A percentile compares a stretch with the other conserved stretches of the same genome.
These are phyloP conservation scores for Beauveria rudraprayagi DNA, from an alignment of 2,329 filamentous ascomycete genomes.

Conservation along the genomic window DNA sequence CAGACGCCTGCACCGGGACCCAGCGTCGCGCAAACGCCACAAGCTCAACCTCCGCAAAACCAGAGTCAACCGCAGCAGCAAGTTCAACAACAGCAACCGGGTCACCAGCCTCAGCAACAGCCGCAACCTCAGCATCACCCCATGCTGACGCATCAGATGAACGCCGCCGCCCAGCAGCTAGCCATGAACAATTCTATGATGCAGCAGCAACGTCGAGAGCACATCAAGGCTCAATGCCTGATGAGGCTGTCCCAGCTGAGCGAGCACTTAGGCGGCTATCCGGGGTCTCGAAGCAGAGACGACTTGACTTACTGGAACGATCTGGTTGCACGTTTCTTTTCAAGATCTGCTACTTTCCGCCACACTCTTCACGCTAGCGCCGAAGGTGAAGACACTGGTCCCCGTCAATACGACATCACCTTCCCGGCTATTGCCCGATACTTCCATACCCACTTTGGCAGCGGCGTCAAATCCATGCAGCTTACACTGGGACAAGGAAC, in stretches of 20 bases:
- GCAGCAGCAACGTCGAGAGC: slow-evolving; percentile 41
- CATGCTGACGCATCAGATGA: slow-evolving; percentile 19
- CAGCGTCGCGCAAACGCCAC: slow-evolving; percentile 13
- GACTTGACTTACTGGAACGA: slow-evolving; percentile 70
- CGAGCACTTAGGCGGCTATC: slow-evolving; percentile 52
- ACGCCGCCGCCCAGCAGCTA: slow-evolving; percentile 26
- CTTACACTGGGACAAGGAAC: slow-evolving; percentile 67
- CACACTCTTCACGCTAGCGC: slow-evolving; percentile 53
- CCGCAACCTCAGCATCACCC: slow-evolving; percentile 29
- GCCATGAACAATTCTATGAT: slow-evolving; percentile 26
- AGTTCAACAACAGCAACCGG: slow-evolving; percentile 24
- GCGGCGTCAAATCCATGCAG: slow-evolving; percentile 78
- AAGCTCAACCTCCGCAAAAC: slow-evolving; percentile 28
- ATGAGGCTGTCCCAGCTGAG: slow-evolving; percentile 55
- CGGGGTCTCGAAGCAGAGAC: slow-evolving; percentile 50
- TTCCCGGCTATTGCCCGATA: slow-evolving; percentile 77
- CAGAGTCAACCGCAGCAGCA: slow-evolving; percentile 23
- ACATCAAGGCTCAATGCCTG: slow-evolving; percentile 49
- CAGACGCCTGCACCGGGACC: slow-evolving; percentile 37
- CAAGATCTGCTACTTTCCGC: slow-evolving; percentile 66
- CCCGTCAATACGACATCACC: slow-evolving; percentile 82
- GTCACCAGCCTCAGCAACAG: slow-evolving; percentile 23
- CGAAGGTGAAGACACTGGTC: slow-evolving; percentile 47
- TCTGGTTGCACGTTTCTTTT: slow-evolving; percentile 79
- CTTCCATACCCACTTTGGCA: slow-evolving; percentile 82